Evolutionary conservation across 495 filamentous ascomycete species (phyloP).

Genomic region (Trichocladium antarcticum): DNA sequence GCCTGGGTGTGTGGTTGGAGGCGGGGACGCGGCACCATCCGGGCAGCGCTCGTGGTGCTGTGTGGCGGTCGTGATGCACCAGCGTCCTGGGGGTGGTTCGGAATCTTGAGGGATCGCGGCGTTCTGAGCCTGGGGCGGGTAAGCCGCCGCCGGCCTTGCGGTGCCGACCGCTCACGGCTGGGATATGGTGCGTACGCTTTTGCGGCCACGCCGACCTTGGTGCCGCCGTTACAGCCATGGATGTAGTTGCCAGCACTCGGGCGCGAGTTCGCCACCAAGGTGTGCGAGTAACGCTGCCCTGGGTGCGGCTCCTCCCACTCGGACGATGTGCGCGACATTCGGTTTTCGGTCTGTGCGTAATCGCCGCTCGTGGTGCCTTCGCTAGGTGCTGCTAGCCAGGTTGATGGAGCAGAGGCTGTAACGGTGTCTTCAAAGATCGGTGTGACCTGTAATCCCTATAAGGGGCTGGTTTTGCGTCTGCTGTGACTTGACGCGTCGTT

Average conservation of each 20-base stretch:
- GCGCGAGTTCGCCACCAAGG: conserved; percentile 22
- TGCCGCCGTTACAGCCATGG: conserved; percentile 27
- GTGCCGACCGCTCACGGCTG: conserved; percentile 13
- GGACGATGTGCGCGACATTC: conserved; percentile 11
- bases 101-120: conserved; percentile 27
- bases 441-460: conserved; percentile 48
- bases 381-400: conserved; percentile 11
- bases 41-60: background rate
- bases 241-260: conserved; percentile 17
- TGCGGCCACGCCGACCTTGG: conserved; percentile 43
- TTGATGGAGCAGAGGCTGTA: conserved; percentile 14
- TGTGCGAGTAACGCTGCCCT: conserved; percentile 31
- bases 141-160: conserved; percentile 20
- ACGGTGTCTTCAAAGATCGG: conserved; percentile 31
- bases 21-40: background rate
- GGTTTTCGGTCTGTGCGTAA: conserved; percentile 10
- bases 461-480: conserved; percentile 27
- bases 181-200: conserved; percentile 30
- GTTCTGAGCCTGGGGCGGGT: conserved; percentile 21
- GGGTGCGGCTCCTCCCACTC: conserved; percentile 41
- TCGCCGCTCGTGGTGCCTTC: conserved; percentile 7
- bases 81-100: conserved; percentile 33
- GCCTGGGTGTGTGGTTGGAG: background rate
- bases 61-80: conserved; percentile 8
- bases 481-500: conserved; percentile 19